A percentile compares a stretch with the other conserved stretches of the same genome.
phyloP scores from a whole-genome alignment of 257 asterid species.

The Primulina tabacum region DNA sequence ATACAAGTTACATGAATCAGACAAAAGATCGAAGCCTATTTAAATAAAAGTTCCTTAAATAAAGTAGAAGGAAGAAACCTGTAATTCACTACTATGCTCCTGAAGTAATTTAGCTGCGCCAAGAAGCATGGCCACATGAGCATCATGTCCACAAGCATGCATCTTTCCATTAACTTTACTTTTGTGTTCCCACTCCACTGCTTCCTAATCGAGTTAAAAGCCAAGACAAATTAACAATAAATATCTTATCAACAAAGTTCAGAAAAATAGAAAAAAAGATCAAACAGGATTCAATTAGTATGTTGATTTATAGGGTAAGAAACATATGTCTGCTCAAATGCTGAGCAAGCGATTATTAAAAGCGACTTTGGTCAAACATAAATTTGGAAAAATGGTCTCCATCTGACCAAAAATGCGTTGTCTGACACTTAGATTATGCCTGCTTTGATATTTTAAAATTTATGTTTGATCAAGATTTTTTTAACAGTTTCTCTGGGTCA shows the following conservation, averaged over 20 bases:
- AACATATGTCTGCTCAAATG: too few species aligned
- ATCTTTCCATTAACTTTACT: constrained; percentile 67
- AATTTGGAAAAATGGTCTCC: too few species aligned
- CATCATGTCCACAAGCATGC: constrained; percentile 87
- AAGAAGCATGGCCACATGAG: constrained; percentile 73
- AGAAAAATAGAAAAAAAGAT: neutral
- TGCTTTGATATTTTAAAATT: too few species aligned
- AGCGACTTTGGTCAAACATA: too few species aligned
- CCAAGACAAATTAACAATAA: neutral
- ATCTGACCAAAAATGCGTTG: too few species aligned
- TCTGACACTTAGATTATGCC: too few species aligned
- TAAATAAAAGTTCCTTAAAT: constrained; percentile 1
- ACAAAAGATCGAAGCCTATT: constrained; percentile 4
- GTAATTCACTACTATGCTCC: constrained; percentile 34
- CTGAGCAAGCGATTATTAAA: too few species aligned
- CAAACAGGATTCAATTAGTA: neutral
- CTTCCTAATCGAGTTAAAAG: constrained; percentile 41
- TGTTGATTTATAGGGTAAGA: too few species aligned
- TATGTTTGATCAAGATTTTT: too few species aligned
- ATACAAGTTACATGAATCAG: neutral
- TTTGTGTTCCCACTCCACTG: constrained; percentile 69
- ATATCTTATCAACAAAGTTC: neutral
- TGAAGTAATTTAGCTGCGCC: constrained; percentile 75
- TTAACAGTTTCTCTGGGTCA: too few species aligned
- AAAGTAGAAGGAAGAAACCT: constrained; percentile 36